A percentile compares a stretch with the other conserved stretches of the same genome.
Conservation (phyloP, 2,329 filamentous ascomycete genomes). For the Chaetothyriales sp. region DNA sequence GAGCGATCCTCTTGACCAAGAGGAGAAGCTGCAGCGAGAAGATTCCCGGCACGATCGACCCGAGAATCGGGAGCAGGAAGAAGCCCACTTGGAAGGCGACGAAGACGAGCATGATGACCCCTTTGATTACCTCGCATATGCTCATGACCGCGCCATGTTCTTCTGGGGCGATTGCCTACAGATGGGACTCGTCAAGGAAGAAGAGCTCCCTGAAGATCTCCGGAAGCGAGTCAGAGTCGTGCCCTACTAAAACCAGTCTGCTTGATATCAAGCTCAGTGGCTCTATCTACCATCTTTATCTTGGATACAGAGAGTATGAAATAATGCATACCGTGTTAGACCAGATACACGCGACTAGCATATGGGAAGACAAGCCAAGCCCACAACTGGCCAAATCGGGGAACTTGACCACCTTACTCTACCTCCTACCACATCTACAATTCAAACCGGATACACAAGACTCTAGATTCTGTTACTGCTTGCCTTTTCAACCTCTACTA, state of each 20-base stretch:
- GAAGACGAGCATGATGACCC: conserved; percentile 51
- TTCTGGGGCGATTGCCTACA: conserved; percentile 84
- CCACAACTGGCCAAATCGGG: background rate
- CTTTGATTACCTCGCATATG: conserved; percentile 87
- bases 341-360: no score
- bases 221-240: conserved; percentile 46
- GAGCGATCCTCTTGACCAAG: conserved; percentile 14
- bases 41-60: conserved; percentile 13
- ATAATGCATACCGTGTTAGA: no score
- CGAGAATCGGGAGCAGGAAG: conserved; percentile 10
- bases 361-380: no score
- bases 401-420: background rate
- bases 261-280: background rate
- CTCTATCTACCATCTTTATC: background rate
- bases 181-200: conserved; percentile 58
- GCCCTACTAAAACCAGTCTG: conserved; percentile 7
- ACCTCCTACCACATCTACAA: no score
- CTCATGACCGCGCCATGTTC: conserved; percentile 79
- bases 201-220: conserved; percentile 63
- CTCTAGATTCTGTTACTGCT: background rate
- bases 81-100: conserved; percentile 5
- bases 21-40: conserved; percentile 10
- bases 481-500: background rate
- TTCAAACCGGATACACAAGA: background rate
- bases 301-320: background rate